Percentiles rank a stretch among this genome's conserved stretches.
Conservation (phyloP, 1,284 basidiomycete species). For the Leccinum angustisporum region DNA sequence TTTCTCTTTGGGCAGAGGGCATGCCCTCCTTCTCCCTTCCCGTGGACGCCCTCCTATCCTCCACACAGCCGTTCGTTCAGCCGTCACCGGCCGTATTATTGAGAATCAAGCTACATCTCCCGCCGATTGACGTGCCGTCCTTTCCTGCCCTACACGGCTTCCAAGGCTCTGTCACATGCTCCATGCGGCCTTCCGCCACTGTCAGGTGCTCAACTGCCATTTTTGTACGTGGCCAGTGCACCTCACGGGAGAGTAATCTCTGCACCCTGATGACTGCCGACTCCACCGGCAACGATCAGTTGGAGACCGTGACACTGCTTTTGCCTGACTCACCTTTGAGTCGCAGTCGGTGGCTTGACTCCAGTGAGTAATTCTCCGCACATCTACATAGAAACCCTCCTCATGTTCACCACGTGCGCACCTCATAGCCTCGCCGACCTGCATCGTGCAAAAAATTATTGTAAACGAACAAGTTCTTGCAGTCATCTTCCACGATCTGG, state of each 20-base stretch:
- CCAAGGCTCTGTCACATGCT: constrained; percentile 54
- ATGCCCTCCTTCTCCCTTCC: constrained; percentile 58
- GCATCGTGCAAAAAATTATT: constrained; percentile 66
- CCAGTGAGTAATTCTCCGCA: constrained; percentile 46
- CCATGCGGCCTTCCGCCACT: constrained; percentile 47
- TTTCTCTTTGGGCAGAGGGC: constrained; percentile 61
- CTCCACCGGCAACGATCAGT: constrained; percentile 38
- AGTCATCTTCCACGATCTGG: constrained; percentile 64
- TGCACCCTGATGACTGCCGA: constrained; percentile 38
- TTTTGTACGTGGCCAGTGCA: constrained; percentile 48
- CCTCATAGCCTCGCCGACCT: constrained; percentile 46
- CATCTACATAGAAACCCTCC: constrained; percentile 12
- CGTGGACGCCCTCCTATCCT: constrained; percentile 33
- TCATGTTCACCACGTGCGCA: constrained; percentile 29
- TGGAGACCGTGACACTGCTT: constrained; percentile 48
- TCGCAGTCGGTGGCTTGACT: constrained; percentile 59
- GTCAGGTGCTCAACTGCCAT: constrained; percentile 64
- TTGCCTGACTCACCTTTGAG: constrained; percentile 61
- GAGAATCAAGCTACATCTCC: constrained; percentile 51
- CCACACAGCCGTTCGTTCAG: constrained; percentile 27
- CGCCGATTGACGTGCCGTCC: constrained; percentile 48
- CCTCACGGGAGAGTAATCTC: constrained; percentile 50
- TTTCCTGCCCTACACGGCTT: constrained; percentile 60
- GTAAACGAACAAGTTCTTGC: constrained; percentile 62
- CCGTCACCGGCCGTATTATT: constrained; percentile 36